These are phyloP conservation scores for Anthracocystis panici-leucophaei DNA, from an alignment of 1,284 basidiomycete species.

Conservation along the genomic window DNA sequence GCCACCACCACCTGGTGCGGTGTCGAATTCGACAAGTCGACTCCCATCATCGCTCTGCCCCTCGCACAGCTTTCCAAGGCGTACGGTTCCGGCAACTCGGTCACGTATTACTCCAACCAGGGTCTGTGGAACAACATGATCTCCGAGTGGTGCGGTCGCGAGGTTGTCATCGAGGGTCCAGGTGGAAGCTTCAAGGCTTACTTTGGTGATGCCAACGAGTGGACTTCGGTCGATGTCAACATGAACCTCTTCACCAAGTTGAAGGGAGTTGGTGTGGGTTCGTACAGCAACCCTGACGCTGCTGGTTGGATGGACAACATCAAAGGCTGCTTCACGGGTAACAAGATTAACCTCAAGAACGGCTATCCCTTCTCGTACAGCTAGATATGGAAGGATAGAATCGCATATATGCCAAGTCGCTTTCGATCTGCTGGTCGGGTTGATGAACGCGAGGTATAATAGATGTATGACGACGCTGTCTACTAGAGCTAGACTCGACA, in stretches of 20 bases:
- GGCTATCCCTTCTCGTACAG: conserved; percentile 43
- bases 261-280: conserved; percentile 30
- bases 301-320: conserved; percentile 42
- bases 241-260: conserved; percentile 46
- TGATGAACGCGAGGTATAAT: neutral
- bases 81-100: conserved; percentile 27
- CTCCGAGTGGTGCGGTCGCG: conserved; percentile 46
- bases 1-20: conserved; percentile 54
- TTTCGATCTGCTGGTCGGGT: conserved; percentile 19
- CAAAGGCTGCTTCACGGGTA: conserved; percentile 48
- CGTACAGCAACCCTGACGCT: conserved; percentile 34
- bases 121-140: conserved; percentile 40
- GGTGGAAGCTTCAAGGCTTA: conserved; percentile 48
- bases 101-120: conserved; percentile 49
- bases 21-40: conserved; percentile 41
- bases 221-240: conserved; percentile 51
- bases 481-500: neutral
- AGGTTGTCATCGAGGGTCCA: conserved; percentile 39
- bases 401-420: too few species aligned
- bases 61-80: conserved; percentile 43
- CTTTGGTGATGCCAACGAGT: conserved; percentile 48
- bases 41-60: conserved; percentile 47
- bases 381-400: neutral
- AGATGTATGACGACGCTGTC: conserved; percentile 1
- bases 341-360: conserved; percentile 33